A percentile compares a stretch with the other conserved stretches of the same genome.
These are phyloP conservation scores for Castanospermum australe DNA, from an alignment of 306 rosid species.

Conservation along the genomic window DNA sequence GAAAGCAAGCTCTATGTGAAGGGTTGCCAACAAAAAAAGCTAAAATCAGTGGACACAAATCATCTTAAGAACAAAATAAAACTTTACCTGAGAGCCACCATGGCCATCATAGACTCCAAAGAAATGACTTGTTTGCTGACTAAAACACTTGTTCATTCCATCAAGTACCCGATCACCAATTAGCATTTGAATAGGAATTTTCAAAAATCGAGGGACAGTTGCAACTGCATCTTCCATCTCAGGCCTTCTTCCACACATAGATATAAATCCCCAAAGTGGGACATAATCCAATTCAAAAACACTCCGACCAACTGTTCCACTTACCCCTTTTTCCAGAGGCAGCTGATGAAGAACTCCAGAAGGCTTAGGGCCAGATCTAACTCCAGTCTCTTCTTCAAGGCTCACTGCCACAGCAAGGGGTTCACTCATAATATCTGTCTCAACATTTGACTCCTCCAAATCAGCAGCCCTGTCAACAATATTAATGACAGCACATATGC, in stretches of 20 bases:
- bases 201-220: constrained; percentile 51
- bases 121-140: constrained; percentile 68
- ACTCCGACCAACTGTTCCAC: constrained; percentile 58
- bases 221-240: constrained; percentile 93
- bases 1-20: constrained; percentile 21
- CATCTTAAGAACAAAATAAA: background rate
- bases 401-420: constrained; percentile 46
- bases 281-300: constrained; percentile 82
- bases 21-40: background rate
- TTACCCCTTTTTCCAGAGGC: constrained; percentile 51
- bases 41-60: background rate
- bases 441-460: constrained; percentile 36
- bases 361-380: constrained; percentile 36
- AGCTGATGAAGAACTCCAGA: constrained; percentile 45
- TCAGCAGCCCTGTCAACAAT: constrained; percentile 38
- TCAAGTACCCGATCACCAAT: constrained; percentile 58
- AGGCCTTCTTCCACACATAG: constrained; percentile 81
- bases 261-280: constrained; percentile 79
- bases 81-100: constrained; percentile 81
- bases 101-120: constrained; percentile 94
- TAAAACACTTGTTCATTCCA: constrained; percentile 53
- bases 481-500: constrained; percentile 37
- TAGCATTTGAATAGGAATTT: constrained; percentile 79
- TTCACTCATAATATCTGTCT: constrained; percentile 38
- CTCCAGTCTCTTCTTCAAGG: constrained; percentile 52